Percentiles rank a stretch among this genome's conserved stretches.
phyloP scores from a whole-genome alignment of 768 basidiomycete genomes.

The Lentinula raphanica region DNA sequence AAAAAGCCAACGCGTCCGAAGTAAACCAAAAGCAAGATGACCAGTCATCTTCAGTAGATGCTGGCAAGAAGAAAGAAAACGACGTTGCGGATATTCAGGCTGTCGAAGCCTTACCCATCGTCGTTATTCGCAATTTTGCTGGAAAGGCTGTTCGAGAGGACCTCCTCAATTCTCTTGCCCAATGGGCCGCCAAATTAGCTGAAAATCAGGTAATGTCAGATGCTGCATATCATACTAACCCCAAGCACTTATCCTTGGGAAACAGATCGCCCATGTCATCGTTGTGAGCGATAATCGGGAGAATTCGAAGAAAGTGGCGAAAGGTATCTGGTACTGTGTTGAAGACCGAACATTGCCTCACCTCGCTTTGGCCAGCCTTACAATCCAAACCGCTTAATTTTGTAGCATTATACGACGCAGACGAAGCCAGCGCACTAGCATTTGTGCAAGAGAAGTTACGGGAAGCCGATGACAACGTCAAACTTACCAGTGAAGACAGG shows the following conservation, averaged over 20 bases:
- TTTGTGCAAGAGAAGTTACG: conserved; percentile 78
- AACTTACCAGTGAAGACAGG: conserved; percentile 52
- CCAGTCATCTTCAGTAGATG: conserved; percentile 11
- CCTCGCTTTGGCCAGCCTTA: conserved; percentile 45
- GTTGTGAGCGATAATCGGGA: conserved; percentile 88
- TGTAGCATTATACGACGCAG: conserved; percentile 83
- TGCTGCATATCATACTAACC: conserved; percentile 9
- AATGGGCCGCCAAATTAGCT: conserved; percentile 80
- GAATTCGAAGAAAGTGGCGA: conserved; percentile 77
- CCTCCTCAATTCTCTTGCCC: conserved; percentile 65
- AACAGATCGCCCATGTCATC: conserved; percentile 84
- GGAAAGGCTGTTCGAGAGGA: conserved; percentile 50
- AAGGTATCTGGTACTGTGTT: conserved; percentile 40
- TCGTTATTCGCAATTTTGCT: conserved; percentile 80
- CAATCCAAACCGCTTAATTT: conserved; percentile 78
- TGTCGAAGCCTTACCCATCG: conserved; percentile 70
- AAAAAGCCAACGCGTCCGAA: conserved; percentile 51
- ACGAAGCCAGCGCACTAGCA: conserved; percentile 67
- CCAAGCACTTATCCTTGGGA: background rate
- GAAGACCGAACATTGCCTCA: background rate
- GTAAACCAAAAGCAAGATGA: conserved; percentile 73
- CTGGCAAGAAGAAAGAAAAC: conserved; percentile 14
- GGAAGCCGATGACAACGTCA: conserved; percentile 46
- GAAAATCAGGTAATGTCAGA: conserved; percentile 80
- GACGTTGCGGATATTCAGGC: conserved; percentile 44